phyloP scores from a whole-genome alignment of 805 yeast species.

The Grigorovia jiainica region DNA sequence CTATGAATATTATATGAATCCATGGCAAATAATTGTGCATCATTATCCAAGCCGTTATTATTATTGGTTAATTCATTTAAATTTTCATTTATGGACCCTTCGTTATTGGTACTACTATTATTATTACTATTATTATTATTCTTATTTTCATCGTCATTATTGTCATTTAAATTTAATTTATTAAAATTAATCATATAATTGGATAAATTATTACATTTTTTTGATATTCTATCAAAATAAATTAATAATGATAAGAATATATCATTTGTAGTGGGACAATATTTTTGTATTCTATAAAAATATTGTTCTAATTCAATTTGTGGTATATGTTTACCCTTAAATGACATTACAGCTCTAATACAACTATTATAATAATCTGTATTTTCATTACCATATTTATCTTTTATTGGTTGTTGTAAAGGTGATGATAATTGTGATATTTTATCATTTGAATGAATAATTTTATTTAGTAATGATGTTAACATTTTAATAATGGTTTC shows the following conservation, averaged over 20 bases:
- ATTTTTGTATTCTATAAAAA: conserved; percentile 80
- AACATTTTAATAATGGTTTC: conserved; percentile 76
- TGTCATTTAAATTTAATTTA: not conserved
- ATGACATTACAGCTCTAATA: conserved; percentile 61
- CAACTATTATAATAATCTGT: conserved; percentile 15
- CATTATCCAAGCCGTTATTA: conserved; percentile 1
- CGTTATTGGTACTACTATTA: too few species aligned
- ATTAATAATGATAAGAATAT: conserved; percentile 85
- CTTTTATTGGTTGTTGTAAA: not conserved
- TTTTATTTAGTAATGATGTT: conserved; percentile 73
- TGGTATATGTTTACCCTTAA: conserved; percentile 93
- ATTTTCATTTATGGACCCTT: too few species aligned
- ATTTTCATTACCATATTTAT: not conserved
- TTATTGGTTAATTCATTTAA: too few species aligned
- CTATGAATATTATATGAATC: conserved; percentile 94
- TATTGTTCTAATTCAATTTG: conserved; percentile 90
- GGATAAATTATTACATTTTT: conserved; percentile 34
- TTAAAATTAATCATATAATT: conserved; percentile 8
- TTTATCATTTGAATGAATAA: conserved; percentile 78
- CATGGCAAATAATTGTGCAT: conserved; percentile 75
- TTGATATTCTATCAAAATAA: conserved; percentile 89
- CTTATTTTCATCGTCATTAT: conserved; percentile 6
- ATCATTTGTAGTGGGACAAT: conserved; percentile 98
- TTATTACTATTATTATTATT: conserved; percentile 7
- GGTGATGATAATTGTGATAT: too few species aligned